Evolutionary conservation across 176 grass and related monocot species (phyloP).

Genomic region (Paspalum notatum): DNA sequence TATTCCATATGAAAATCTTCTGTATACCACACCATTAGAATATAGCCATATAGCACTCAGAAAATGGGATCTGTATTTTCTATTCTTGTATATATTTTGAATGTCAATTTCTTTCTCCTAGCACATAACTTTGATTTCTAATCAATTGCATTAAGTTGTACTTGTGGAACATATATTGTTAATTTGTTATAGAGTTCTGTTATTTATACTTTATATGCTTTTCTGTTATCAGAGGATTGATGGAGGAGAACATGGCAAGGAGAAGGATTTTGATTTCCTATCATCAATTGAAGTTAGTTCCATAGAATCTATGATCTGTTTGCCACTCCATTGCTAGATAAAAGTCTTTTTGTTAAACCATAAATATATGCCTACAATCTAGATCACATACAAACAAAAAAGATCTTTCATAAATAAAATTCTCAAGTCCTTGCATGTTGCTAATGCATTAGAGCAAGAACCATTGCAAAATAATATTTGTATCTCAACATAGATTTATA

Average conservation of each 20-base stretch:
- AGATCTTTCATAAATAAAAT: neutral
- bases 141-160: neutral
- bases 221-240: slow-evolving; percentile 74
- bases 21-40: neutral
- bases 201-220: slow-evolving; percentile 10
- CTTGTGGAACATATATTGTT: neutral
- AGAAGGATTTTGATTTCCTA: slow-evolving; percentile 88
- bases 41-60: neutral
- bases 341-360: slow-evolving; percentile 24
- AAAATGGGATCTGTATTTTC: neutral
- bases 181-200: slow-evolving; percentile 16
- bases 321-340: slow-evolving; percentile 13
- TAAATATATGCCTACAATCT: slow-evolving; percentile 12
- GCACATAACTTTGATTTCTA: slow-evolving; percentile 25
- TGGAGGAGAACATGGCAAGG: slow-evolving; percentile 69
- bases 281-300: slow-evolving; percentile 89
- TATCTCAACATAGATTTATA: slow-evolving; percentile 24
- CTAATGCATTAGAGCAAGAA: slow-evolving; percentile 23
- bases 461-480: neutral
- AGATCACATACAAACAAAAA: neutral
- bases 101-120: neutral
- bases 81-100: neutral
- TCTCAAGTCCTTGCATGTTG: neutral
- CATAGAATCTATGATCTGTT: slow-evolving; percentile 37
- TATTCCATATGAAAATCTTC: neutral